phyloP scores from a whole-genome alignment of 768 basidiomycete genomes.

The Clavaria fumosa region DNA sequence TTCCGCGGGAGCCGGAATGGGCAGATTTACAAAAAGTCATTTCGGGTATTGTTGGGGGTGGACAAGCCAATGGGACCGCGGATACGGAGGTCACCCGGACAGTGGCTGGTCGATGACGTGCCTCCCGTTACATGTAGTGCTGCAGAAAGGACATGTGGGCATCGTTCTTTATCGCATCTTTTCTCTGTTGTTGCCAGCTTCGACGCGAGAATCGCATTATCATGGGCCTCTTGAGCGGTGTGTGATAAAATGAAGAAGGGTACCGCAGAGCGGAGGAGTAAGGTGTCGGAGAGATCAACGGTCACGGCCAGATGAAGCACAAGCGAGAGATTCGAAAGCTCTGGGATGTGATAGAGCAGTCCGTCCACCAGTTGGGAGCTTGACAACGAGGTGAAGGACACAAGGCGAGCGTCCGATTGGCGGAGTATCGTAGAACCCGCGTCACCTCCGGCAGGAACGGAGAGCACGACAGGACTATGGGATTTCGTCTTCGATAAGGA shows the following conservation, averaged over 20 bases:
- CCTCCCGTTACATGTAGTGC: conserved; percentile 22
- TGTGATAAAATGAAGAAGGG: conserved; percentile 74
- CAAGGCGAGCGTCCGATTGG: conserved; percentile 28
- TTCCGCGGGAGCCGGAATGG: conserved; percentile 89
- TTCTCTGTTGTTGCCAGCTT: conserved; percentile 55
- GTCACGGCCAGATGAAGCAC: conserved; percentile 56
- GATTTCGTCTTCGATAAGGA: conserved; percentile 17
- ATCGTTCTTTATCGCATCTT: too few relatives aligned
- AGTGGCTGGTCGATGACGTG: conserved; percentile 20
- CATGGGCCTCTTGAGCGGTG: conserved; percentile 68
- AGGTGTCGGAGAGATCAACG: conserved; percentile 56
- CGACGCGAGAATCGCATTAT: conserved; percentile 78
- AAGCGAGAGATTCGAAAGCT: conserved; percentile 47
- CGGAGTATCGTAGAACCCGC: conserved; percentile 41
- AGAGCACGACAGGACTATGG: conserved; percentile 28
- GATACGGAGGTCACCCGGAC: conserved; percentile 19
- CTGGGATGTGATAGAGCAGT: conserved; percentile 53
- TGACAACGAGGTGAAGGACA: conserved; percentile 38
- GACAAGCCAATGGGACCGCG: conserved; percentile 29
- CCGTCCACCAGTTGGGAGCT: conserved; percentile 37
- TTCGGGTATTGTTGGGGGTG: conserved; percentile 50
- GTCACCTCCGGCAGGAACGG: conserved; percentile 52
- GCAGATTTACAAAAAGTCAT: conserved; percentile 80
- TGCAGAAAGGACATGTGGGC: conserved; percentile 44
- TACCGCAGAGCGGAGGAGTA: conserved; percentile 63